A percentile compares a stretch with the other conserved stretches of the same genome.
These are phyloP conservation scores for Hondaea fermentalgiana DNA, from an alignment of 108 stramenopile genomes.

Conservation along the genomic window DNA sequence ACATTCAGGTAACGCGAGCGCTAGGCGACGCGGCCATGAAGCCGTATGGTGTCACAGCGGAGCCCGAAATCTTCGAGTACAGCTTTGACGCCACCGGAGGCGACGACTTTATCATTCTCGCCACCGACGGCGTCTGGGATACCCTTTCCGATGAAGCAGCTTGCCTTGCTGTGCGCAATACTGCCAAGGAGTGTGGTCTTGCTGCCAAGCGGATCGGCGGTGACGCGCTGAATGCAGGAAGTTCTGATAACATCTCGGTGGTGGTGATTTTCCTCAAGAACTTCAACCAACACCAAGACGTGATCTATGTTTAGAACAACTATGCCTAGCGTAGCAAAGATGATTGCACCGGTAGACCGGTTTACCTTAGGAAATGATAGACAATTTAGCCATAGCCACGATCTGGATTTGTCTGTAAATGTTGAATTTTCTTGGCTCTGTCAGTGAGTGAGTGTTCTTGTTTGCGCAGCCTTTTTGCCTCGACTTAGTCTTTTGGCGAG, in stretches of 20 bases:
- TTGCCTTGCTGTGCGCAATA: neutral
- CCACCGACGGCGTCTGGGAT: constrained; percentile 16
- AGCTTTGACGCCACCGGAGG: neutral
- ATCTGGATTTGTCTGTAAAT: no score
- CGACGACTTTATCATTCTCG: neutral
- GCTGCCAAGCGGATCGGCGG: constrained; percentile 14
- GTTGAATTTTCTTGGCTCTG: no score
- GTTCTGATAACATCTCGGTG: neutral
- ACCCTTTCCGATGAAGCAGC: neutral
- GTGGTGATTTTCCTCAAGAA: neutral
- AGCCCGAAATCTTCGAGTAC: neutral
- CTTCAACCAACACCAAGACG: constrained; percentile 6
- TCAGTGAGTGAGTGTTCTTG: no score
- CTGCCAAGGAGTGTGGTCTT: constrained; percentile 5
- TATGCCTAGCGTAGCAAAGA: no score
- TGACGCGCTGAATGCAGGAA: neutral
- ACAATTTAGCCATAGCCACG: no score
- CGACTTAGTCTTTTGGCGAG: no score
- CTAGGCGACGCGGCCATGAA: constrained; percentile 14
- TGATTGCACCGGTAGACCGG: no score
- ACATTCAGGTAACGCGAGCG: constrained; percentile 8
- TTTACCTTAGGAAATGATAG: no score
- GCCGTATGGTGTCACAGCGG: neutral
- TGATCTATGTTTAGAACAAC: neutral
- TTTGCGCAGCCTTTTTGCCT: no score